Percentiles rank a stretch among this genome's conserved stretches.
Evolutionary conservation across 129 eudicot genomes (phyloP).

Genomic region (Gnaphalium uliginosum): DNA sequence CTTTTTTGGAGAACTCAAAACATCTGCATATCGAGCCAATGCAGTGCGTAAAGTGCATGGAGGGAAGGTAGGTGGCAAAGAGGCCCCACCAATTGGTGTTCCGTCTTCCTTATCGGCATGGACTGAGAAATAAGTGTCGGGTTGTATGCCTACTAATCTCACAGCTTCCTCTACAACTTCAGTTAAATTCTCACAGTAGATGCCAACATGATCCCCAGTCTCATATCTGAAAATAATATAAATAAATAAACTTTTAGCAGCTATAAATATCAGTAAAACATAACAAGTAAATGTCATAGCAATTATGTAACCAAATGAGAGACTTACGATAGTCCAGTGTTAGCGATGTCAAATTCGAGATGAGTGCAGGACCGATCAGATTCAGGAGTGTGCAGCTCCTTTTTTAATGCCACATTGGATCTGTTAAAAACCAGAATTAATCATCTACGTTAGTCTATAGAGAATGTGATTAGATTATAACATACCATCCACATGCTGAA

Average conservation of each 20-base stretch:
- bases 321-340: constrained; percentile 75
- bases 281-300: not conserved
- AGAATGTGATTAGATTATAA: not conserved
- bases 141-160: constrained; percentile 48
- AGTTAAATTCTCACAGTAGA: constrained; percentile 66
- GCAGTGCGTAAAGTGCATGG: constrained; percentile 78
- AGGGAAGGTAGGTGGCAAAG: constrained; percentile 84
- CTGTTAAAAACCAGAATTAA: constrained; percentile 29
- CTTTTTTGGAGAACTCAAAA: constrained; percentile 67
- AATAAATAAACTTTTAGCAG: not conserved
- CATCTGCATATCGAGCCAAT: constrained; percentile 76
- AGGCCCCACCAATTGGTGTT: constrained; percentile 62
- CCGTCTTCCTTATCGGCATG: constrained; percentile 76
- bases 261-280: not conserved
- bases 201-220: constrained; percentile 93
- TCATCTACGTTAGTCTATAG: constrained; percentile 15
- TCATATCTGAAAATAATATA: constrained; percentile 54
- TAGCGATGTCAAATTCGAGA: constrained; percentile 82
- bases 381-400: constrained; percentile 75
- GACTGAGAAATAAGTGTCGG: constrained; percentile 67
- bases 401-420: constrained; percentile 75
- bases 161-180: constrained; percentile 81
- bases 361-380: constrained; percentile 97
- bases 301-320: not conserved
- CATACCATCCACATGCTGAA: not conserved